Evolutionary conservation across 371 early-diverging fungal species (phyloP), one percentile per base, ranked within the genome.

Genomic region (Mucor racemosus): DNA sequence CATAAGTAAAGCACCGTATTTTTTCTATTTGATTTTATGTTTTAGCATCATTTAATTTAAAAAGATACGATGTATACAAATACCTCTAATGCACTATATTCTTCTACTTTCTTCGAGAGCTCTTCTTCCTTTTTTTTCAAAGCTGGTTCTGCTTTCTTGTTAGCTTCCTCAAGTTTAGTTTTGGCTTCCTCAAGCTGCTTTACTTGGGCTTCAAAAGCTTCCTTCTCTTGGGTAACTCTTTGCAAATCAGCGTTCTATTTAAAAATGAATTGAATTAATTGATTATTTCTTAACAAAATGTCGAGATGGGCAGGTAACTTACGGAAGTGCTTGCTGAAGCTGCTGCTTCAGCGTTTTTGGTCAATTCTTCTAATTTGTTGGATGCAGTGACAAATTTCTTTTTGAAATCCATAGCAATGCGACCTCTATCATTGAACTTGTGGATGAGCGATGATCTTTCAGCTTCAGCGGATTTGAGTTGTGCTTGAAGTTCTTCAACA

Each of bases 351-450:
- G 53, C 21, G 3, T 53, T 69, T 26, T 60, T 59, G 9, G 66
- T 67, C 0, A 58, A 44, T 36, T 72, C 66, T 21, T 17, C 39
- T 7, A 60, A n/a, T 44, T 62, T 62, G 11, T 46, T 26, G 0
- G 36, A 56, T 4, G 38, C 38, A 33, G 62, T 60, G 17, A 36
- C 9, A 5, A 60, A 38, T 21, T 60, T 34, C 65, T 69, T 39
- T 34, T 50, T 72, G 14, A 64, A 41, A 33, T 72, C 72, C 40
- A 67, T 38, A 1, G 68, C 68, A 7, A 68, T 15, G 36, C 72
- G 72, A 11, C 64, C 65, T 68, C 67, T 64, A 17, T 72, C 68
- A 33, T 60, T 65, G 3, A 57, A 55, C 17, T 65, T 69, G 4
- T 13, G 11, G 4, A 46, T 40, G 46, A 65, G 19, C 5, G 7